Evolutionary conservation across 352 stramenopile species (phyloP).

Genomic region (Globisporangium paddicum): DNA sequence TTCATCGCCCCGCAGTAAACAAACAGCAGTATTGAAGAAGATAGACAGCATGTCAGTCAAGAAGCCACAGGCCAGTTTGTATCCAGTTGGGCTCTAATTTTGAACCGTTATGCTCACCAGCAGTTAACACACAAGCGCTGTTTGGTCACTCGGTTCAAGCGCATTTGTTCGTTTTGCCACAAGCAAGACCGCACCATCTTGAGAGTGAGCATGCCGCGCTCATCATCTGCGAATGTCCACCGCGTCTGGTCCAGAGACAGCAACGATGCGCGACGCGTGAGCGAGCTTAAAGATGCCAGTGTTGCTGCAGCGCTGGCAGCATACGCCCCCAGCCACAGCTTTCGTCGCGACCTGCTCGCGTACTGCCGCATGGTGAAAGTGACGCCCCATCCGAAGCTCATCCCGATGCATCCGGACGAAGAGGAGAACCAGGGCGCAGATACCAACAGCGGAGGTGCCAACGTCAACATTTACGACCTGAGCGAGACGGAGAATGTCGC

Average conservation of each 20-base stretch:
- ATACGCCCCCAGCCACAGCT: slow-evolving; percentile 24
- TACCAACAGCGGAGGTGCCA: neutral
- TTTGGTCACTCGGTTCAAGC: neutral
- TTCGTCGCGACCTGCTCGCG: slow-evolving; percentile 56
- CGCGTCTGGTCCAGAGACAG: slow-evolving; percentile 42
- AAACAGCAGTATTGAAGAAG: neutral
- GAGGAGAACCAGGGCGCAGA: slow-evolving; percentile 42
- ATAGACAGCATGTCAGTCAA: neutral
- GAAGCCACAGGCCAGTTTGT: neutral
- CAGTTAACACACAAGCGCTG: neutral
- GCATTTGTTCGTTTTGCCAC: neutral
- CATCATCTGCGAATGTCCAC: neutral
- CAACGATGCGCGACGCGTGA: slow-evolving; percentile 33
- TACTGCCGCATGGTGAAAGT: slow-evolving; percentile 53
- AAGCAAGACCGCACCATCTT: too few species aligned
- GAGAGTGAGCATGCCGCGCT: too few species aligned
- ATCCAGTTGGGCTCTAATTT: neutral
- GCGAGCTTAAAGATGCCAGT: slow-evolving; percentile 6
- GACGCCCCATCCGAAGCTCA: slow-evolving; percentile 58
- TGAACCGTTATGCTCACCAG: neutral
- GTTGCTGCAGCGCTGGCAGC: slow-evolving; percentile 20
- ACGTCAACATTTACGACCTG: slow-evolving; percentile 40
- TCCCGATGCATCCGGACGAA: slow-evolving; percentile 54
- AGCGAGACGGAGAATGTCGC: slow-evolving; percentile 49
- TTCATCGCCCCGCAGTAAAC: slow-evolving; percentile 14